Base-by-base conservation (phyloP, 1,139 yeast species). In the Suhomyces anneliseae region DNA sequence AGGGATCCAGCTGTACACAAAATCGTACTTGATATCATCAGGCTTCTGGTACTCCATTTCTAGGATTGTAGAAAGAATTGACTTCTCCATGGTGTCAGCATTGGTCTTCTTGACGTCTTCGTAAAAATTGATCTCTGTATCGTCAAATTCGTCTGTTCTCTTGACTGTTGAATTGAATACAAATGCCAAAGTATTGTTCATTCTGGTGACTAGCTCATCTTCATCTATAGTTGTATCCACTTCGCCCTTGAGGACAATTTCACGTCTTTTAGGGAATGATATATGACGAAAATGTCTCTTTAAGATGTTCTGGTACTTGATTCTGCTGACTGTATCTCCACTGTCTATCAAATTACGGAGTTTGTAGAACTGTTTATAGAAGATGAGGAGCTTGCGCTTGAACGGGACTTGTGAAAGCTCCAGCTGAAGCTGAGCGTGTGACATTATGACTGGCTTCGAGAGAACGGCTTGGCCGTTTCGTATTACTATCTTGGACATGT, bases 131-230 rank as follows among this genome's bases (percentile, higher is more conserved):
- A 60, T 58, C 10, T 53, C 57, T 6, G 49, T 51, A 15, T 52
- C 52, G 2, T 54, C 49, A 7, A 49, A 45, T 46, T 58, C 29
- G 49, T 54, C 10, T 38, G 49, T 24, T 50, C 56, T 9, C 37
- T 49, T 46, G 38, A 72, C 71, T 0, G 77, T 68, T 4, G 75
- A 64, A 52, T 74, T 74, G 54, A 66, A 69, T 3, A 73, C 70
- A 56, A 74, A 74, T 15, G 62, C 68, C 32, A 68, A 54, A 2
- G 79, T 70, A 48, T 71, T 72, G 29, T 62, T 48, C 33, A 69
- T 41, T 19, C 79, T 50, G 15, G 52, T 44, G 4, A 61, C 47
- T 10, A 69, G 33, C 32, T 68, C 65, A 0, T 39, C 39, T 8
- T 51, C 45, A 8, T 36, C 24, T 3, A 57, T n/a, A 5, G 52